Evolutionary conservation across 495 filamentous ascomycete genomes (phyloP), one percentile per base, ranked within the genome.

Genomic region (Tuber melanosporum): DNA sequence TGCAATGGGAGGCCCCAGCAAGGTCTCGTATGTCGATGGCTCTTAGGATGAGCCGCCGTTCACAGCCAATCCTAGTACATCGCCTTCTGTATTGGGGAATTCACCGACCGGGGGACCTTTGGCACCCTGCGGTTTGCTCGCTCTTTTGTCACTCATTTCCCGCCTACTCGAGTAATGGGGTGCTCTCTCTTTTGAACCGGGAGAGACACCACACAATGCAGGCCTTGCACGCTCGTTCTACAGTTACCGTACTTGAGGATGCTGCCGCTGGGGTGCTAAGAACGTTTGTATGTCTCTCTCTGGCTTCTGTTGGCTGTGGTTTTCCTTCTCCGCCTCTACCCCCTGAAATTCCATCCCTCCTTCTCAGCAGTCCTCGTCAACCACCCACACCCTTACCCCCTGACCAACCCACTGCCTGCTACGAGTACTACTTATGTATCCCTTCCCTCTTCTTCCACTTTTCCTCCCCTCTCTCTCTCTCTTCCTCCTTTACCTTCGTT

Each of bases 271-370:
- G 57, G 57, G 26, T 66, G 57, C 26, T 19, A 14, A 3, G 26
- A 66, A 26, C 57, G 57, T 66, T 36, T 66, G 57, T 66, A 26
- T 15, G 9, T 66, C 26, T 36, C 57, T 36, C 52, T 14, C 52
- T 62, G 57, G 57, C 26, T 14, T 66, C 57, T 66, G 57, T 66
- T 66, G 57, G 57, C 57, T 66, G 26, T 36, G 26, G 26, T 36
- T 66, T 14, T 66, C 57, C 57, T 66, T 66, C 57, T 66, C 57
- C 26, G 57, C 57, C 57, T 66, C 26, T 36, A 43, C 71, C 71
- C 57, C 70, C 71, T 79, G 77, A 79, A 80, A 77, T 80, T 80
- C 77, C 76, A 80, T 66, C 78, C 73, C 77, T 26, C 36, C 22
- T 62, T 32, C 12, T 9, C n/a, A 32, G 32, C 3, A 36, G 57